A percentile compares a stretch with the other conserved stretches of the same genome.
Evolutionary conservation across 345 rosid species (phyloP).

Genomic region (Eucalyptus viminalis): DNA sequence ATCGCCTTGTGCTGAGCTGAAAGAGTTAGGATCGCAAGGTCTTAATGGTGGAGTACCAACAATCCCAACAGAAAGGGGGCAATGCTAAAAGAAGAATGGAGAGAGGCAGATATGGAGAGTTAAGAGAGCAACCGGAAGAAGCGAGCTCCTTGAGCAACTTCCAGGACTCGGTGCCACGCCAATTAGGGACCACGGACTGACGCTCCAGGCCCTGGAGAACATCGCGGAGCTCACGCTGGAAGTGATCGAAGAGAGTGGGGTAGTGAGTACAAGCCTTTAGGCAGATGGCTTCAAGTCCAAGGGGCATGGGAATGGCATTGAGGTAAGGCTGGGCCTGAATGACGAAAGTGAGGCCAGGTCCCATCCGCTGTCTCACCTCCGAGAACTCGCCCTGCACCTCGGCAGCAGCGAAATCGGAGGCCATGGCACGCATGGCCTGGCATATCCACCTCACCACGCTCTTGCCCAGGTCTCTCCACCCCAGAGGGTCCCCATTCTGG

Average conservation of each 20-base stretch:
- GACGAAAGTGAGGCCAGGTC: conserved; percentile 86
- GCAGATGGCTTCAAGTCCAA: conserved; percentile 69
- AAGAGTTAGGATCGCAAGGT: background rate
- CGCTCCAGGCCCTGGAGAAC: conserved; percentile 59
- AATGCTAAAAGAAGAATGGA: background rate
- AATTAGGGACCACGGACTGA: conserved; percentile 34
- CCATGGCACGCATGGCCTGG: conserved; percentile 84
- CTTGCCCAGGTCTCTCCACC: conserved; percentile 70
- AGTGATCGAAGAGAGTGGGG: conserved; percentile 84
- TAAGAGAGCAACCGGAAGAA: conserved; percentile 42
- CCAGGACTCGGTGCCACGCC: conserved; percentile 77
- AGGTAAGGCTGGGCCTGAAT: conserved; percentile 84
- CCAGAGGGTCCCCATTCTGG: conserved; percentile 85
- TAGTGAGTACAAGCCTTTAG: conserved; percentile 85
- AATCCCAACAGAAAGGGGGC: background rate
- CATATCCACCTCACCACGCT: conserved; percentile 68
- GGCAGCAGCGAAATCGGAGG: conserved; percentile 56
- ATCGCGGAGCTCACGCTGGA: conserved; percentile 83
- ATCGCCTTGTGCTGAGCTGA: conserved; percentile 87
- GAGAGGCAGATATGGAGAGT: background rate
- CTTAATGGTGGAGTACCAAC: background rate
- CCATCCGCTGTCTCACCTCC: conserved; percentile 62
- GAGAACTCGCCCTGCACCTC: conserved; percentile 73
- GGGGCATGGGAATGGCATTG: conserved; percentile 77
- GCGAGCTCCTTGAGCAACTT: conserved; percentile 91